Evolutionary conservation across 179 eudicot species (phyloP), one percentile per base, ranked within the genome.

Genomic region (Actinidia chinensis): DNA sequence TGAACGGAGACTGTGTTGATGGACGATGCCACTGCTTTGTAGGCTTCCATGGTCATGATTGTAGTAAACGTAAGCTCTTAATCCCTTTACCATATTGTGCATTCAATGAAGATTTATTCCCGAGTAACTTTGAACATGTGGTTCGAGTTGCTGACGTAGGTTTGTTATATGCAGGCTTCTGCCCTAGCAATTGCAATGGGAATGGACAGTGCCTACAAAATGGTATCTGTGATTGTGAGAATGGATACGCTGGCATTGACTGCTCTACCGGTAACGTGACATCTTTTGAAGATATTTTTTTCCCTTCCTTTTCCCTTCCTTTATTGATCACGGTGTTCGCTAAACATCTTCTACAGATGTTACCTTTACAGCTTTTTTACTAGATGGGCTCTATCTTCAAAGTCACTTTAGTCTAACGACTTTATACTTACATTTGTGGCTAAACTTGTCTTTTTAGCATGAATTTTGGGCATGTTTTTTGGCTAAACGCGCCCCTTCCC

Each of bases 1-100:
- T 87, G 78, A 95, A 95, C 81, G 99, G 99, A 52, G 95, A 95
- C 76, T 95, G 99, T 71, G 79, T 91, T 79, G 86, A 87, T 82
- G 99, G 97, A 79, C 87, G 73, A 79, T 95, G 99, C 68, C 83
- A 71, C 73, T 95, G 99, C 84, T 93, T 93, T 88, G 76, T 87
- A 48, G 98, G 98, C 58, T 95, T 91, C 73, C 84, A 87, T 78
- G 92, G 98, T 47, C 91, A 83, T 81, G 97, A 95, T 79, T 95
- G 98, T 85, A 87, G 93, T 77, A 90, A 88, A 79, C 89, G 98
- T 93, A 81, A 87, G 97, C 78, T 54, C 36, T 69, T 51, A 61
- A 28, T 50, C 46, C 73, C 48, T 42, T 42, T 42, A 12, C 36
- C 23, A 33, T 56, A 13, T 5, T 22, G 22, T 33, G 2, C 36